Conservation (phyloP, 441 rosid genomes). For the Sinapis alba region DNA sequence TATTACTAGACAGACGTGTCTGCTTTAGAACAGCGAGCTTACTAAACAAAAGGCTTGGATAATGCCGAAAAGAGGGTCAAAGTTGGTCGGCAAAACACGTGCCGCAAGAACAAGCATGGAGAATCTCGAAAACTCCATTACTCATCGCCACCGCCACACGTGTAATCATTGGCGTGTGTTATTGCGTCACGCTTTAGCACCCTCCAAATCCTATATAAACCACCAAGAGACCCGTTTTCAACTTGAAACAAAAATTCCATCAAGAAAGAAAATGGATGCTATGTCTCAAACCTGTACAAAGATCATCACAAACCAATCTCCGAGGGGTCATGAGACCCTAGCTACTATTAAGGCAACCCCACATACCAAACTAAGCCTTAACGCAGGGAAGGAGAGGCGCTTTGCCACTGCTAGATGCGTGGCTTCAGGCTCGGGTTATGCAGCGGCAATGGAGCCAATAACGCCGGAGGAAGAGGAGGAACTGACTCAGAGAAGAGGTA, state of each 20-base stretch:
- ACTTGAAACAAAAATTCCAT: neutral
- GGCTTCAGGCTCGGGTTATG: slow-evolving; percentile 35
- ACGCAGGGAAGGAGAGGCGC: neutral
- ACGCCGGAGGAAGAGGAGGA: slow-evolving; percentile 38
- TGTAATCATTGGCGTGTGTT: slow-evolving; percentile 28
- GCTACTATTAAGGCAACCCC: neutral
- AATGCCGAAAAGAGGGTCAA: slow-evolving; percentile 5
- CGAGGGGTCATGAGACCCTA: slow-evolving; percentile 5
- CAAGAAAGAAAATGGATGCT: slow-evolving; percentile 27
- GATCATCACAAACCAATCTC: slow-evolving; percentile 20
- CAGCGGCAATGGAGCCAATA: slow-evolving; percentile 43
- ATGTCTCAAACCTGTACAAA: slow-evolving; percentile 30
- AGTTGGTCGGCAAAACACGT: slow-evolving; percentile 33
- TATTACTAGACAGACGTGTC: slow-evolving; percentile 26
- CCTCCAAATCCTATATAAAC: slow-evolving; percentile 23
- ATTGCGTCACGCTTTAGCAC: slow-evolving; percentile 5
- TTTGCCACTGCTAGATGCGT: slow-evolving; percentile 31
- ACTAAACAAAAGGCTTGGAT: neutral
- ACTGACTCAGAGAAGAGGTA: slow-evolving; percentile 30
- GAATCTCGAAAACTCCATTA: slow-evolving; percentile 32
- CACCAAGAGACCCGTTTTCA: neutral
- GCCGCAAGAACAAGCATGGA: slow-evolving; percentile 7
- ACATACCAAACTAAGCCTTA: slow-evolving; percentile 6
- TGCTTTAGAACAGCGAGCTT: slow-evolving; percentile 4
- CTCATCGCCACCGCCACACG: slow-evolving; percentile 28